Percentiles rank a stretch among this genome's conserved stretches.
These are phyloP conservation scores for Trichoderma brevicompactum DNA, from an alignment of 2,329 filamentous ascomycete species.

Conservation along the genomic window DNA sequence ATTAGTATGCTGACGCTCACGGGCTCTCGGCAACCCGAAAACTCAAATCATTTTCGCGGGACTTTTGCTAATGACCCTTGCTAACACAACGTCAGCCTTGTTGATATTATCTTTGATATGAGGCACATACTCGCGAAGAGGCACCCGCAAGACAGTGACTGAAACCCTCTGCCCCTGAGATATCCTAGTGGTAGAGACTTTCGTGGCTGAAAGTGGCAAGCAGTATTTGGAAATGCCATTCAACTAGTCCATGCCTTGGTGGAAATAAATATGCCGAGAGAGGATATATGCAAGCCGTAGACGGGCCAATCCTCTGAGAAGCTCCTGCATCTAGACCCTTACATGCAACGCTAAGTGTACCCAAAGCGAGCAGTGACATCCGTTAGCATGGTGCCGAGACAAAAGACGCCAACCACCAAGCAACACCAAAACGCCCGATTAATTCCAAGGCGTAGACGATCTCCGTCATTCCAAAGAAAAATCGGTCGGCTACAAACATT, in stretches of 20 bases:
- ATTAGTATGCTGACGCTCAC: not conserved
- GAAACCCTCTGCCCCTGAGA: too few species aligned
- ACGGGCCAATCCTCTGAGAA: not conserved
- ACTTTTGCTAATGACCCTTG: conserved; percentile 1
- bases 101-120: not conserved
- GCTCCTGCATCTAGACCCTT: conserved; percentile 12
- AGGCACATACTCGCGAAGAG: not conserved
- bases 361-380: not conserved
- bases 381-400: not conserved
- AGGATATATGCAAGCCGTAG: not conserved
- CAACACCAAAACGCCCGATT: conserved; percentile 40
- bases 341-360: conserved; percentile 2
- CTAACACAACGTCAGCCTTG: conserved; percentile 10
- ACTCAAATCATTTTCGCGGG: conserved; percentile 28
- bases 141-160: not conserved
- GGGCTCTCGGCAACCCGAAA: not conserved
- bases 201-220: not conserved
- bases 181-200: not conserved
- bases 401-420: conserved; percentile 39
- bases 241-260: not conserved
- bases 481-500: conserved; percentile 51
- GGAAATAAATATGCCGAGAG: not conserved
- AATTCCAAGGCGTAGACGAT: conserved; percentile 40
- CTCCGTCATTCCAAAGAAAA: conserved; percentile 45
- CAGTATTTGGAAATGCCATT: not conserved